phyloP scores from a whole-genome alignment of 495 filamentous ascomycete genomes.

The Schizothecium vesticola region DNA sequence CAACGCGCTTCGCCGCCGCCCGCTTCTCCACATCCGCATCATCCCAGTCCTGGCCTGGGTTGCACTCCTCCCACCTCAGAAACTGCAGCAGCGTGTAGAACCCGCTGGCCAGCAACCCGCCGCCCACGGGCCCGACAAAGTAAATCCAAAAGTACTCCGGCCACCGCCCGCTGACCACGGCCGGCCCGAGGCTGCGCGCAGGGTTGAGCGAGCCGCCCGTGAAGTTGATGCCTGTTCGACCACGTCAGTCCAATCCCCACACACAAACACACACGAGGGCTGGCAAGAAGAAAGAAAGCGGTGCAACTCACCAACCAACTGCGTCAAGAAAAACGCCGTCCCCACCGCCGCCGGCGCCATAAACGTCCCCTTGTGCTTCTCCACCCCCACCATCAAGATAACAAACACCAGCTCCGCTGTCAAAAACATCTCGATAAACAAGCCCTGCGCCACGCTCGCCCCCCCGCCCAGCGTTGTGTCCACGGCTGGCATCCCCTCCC shows the following conservation, averaged over 20 bases:
- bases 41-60: slow-evolving; percentile 40
- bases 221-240: slow-evolving; percentile 46
- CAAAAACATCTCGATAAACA: slow-evolving; percentile 75
- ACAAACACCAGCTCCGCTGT: slow-evolving; percentile 72
- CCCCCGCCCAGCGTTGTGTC: slow-evolving; percentile 52
- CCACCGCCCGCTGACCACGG: slow-evolving; percentile 55
- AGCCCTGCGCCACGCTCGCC: slow-evolving; percentile 57
- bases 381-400: slow-evolving; percentile 77
- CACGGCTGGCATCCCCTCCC: slow-evolving; percentile 46
- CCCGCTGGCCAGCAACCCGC: slow-evolving; percentile 54
- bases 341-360: slow-evolving; percentile 76
- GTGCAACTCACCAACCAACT: slow-evolving; percentile 48
- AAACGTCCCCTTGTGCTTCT: slow-evolving; percentile 76
- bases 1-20: background rate
- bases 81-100: slow-evolving; percentile 63
- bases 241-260: background rate
- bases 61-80: slow-evolving; percentile 70
- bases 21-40: slow-evolving; percentile 15
- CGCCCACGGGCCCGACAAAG: slow-evolving; percentile 54
- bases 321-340: slow-evolving; percentile 61
- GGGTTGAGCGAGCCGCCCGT: slow-evolving; percentile 59
- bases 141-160: slow-evolving; percentile 67
- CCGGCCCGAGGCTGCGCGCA: slow-evolving; percentile 52
- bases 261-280: background rate
- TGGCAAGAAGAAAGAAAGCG: background rate